A percentile compares a stretch with the other conserved stretches of the same genome.
Evolutionary conservation across 176 grass and related monocot species (phyloP).

Genomic region (Ensete glaucum): DNA sequence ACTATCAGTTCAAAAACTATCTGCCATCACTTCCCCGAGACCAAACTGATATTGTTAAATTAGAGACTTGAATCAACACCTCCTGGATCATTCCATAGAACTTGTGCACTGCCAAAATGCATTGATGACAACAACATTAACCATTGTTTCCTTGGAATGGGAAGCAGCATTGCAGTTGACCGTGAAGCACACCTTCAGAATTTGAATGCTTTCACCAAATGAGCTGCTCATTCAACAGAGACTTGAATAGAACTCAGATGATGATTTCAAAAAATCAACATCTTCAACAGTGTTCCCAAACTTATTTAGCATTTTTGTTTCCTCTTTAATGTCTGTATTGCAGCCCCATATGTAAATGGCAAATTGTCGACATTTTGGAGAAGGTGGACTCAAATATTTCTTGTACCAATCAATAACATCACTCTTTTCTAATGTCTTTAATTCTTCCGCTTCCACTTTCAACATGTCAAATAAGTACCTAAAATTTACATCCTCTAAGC

Average conservation of each 20-base stretch:
- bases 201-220: not conserved
- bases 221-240: slow-evolving; percentile 27
- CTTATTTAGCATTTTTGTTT: slow-evolving; percentile 43
- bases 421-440: slow-evolving; percentile 65
- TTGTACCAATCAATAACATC: slow-evolving; percentile 75
- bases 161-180: no score
- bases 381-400: slow-evolving; percentile 51
- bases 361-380: slow-evolving; percentile 53
- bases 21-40: no score
- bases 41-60: no score
- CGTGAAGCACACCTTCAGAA: not conserved
- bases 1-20: no score
- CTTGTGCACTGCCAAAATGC: not conserved
- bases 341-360: slow-evolving; percentile 76
- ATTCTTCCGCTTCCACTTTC: slow-evolving; percentile 85
- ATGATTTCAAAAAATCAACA: slow-evolving; percentile 49
- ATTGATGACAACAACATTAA: not conserved
- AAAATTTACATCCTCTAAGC: not conserved
- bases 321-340: slow-evolving; percentile 48
- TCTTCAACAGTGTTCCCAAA: slow-evolving; percentile 58
- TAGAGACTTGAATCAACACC: not conserved
- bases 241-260: slow-evolving; percentile 68
- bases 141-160: not conserved
- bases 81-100: not conserved
- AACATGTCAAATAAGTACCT: slow-evolving; percentile 82